These are phyloP conservation scores for Nakazawaea siamensis DNA, from an alignment of 805 yeast species.

Conservation along the genomic window DNA sequence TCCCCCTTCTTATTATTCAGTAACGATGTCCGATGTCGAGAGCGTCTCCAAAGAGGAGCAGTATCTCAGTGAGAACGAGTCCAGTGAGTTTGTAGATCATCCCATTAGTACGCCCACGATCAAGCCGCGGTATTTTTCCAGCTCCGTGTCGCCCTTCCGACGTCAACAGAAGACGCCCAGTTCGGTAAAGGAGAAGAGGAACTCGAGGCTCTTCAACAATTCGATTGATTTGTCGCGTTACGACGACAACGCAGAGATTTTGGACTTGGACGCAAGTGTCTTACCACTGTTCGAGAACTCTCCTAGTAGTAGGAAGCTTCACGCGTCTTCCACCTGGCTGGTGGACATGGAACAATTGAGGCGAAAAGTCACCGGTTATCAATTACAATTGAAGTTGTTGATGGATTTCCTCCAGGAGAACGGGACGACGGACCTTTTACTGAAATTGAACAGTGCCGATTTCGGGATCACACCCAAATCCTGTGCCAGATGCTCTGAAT, in stretches of 20 bases:
- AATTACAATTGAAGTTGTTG: constrained; percentile 23
- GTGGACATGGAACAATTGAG: constrained; percentile 15
- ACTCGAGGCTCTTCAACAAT: constrained; percentile 14
- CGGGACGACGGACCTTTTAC: constrained; percentile 9
- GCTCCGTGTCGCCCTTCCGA: no score
- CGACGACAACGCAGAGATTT: constrained; percentile 7
- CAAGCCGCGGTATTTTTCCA: no score
- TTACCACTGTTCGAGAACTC: constrained; percentile 11
- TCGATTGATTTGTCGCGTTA: no score
- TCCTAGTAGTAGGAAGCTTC: constrained; percentile 9
- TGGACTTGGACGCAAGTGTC: constrained; percentile 12
- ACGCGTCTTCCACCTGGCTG: constrained; percentile 9
- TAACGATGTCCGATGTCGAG: no score
- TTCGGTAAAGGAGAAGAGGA: constrained; percentile 14
- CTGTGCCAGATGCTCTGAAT: background rate
- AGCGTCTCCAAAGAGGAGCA: no score
- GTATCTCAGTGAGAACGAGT: background rate
- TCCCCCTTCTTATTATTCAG: no score
- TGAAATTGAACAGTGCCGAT: constrained; percentile 4
- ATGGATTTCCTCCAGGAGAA: constrained; percentile 20
- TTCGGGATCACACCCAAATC: background rate
- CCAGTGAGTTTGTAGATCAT: constrained; percentile 5
- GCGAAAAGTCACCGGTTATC: constrained; percentile 24
- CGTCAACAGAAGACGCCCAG: no score
- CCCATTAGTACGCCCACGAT: constrained; percentile 5